phyloP scores from a whole-genome alignment of 768 basidiomycete genomes.

The Candolleomyces aberdarensis region DNA sequence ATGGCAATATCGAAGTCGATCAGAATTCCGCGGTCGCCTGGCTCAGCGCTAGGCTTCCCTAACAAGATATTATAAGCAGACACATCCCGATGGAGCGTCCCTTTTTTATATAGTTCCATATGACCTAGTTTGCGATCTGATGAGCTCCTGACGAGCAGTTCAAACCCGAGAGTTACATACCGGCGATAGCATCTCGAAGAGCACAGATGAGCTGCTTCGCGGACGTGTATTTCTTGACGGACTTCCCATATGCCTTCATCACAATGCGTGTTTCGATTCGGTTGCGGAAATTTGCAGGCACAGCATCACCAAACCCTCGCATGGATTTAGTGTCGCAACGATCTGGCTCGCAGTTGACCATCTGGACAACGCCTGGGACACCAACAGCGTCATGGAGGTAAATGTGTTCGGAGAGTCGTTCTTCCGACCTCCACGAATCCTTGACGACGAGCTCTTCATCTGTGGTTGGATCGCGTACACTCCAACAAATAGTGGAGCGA shows the following conservation, averaged over 20 bases:
- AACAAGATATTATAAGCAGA: conserved; percentile 11
- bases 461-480: neutral
- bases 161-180: too few relatives aligned
- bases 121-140: neutral
- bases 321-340: neutral
- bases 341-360: neutral
- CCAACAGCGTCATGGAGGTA: neutral
- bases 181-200: conserved; percentile 2
- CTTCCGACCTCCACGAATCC: neutral
- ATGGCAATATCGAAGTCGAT: conserved; percentile 8
- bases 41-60: neutral
- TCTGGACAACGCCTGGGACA: neutral
- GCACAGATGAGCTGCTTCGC: conserved; percentile 6
- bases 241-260: conserved; percentile 8
- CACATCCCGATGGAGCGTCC: conserved; percentile 14
- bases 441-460: neutral
- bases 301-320: too few relatives aligned
- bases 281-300: neutral
- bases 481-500: neutral
- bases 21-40: conserved; percentile 7
- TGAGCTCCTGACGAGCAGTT: too few relatives aligned
- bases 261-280: neutral
- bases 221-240: conserved; percentile 1
- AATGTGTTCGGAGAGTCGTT: neutral
- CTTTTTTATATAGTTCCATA: neutral